Percentiles rank a stretch among this genome's conserved stretches.
These are phyloP conservation scores for Sporisorium scitamineum DNA, from an alignment of 1,284 basidiomycete genomes.

Conservation along the genomic window DNA sequence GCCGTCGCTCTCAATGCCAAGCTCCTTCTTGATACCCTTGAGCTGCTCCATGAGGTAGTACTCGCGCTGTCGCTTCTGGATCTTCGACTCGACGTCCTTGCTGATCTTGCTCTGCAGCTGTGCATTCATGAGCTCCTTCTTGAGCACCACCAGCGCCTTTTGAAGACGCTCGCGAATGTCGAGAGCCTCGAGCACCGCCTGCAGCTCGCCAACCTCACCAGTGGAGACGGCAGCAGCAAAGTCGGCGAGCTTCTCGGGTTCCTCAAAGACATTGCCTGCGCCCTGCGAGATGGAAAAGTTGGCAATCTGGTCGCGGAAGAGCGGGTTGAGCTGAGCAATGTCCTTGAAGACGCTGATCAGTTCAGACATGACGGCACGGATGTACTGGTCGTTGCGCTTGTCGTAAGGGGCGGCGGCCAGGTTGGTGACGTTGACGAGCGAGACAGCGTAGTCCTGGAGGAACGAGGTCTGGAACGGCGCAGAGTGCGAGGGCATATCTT, in stretches of 20 bases:
- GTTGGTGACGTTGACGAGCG: conserved; percentile 93
- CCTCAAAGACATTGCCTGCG: conserved; percentile 96
- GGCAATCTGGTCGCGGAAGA: conserved; percentile 98
- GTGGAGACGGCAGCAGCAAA: conserved; percentile 96
- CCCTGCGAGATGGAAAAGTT: conserved; percentile 96
- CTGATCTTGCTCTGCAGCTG: conserved; percentile 95
- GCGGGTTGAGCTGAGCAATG: conserved; percentile 94
- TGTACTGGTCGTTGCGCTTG: conserved; percentile 79
- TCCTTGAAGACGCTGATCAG: conserved; percentile 99
- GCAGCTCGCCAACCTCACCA: conserved; percentile 89
- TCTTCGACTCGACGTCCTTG: conserved; percentile 94
- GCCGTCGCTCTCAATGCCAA: conserved; percentile 96
- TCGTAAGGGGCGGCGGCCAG: conserved; percentile 80
- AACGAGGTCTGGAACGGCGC: conserved; percentile 85
- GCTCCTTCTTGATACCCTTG: conserved; percentile 98
- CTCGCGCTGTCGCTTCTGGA: conserved; percentile 95
- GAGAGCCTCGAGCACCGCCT: conserved; percentile 90
- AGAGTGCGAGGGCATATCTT: conserved; percentile 56
- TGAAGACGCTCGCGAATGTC: conserved; percentile 89
- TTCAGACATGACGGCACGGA: conserved; percentile 95
- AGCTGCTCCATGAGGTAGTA: conserved; percentile 99
- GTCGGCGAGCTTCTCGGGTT: conserved; percentile 97
- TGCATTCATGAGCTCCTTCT: conserved; percentile 98
- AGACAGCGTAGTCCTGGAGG: conserved; percentile 88
- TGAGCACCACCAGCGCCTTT: conserved; percentile 90